Conservation (phyloP, 345 rosid genomes). For the Barbarea vulgaris region DNA sequence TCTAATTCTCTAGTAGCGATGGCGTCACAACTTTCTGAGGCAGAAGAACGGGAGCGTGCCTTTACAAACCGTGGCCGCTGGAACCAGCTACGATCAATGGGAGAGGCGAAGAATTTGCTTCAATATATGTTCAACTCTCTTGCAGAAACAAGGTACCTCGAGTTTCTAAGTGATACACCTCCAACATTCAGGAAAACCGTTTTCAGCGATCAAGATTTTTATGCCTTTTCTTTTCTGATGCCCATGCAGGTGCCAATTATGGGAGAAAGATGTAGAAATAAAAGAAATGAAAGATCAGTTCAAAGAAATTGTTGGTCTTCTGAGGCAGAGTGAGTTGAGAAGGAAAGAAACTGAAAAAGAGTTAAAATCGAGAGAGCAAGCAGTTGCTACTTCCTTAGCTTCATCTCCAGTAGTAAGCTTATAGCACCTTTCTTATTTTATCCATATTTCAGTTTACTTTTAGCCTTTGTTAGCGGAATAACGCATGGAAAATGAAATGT, state of each 20-base stretch:
- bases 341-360: slow-evolving; percentile 88
- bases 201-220: neutral
- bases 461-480: neutral
- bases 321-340: slow-evolving; percentile 74
- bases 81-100: slow-evolving; percentile 99
- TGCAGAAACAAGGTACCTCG: slow-evolving; percentile 72
- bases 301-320: slow-evolving; percentile 77
- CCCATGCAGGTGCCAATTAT: slow-evolving; percentile 71
- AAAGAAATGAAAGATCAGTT: slow-evolving; percentile 94
- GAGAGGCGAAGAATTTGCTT: slow-evolving; percentile 94
- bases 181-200: neutral
- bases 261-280: slow-evolving; percentile 93
- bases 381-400: slow-evolving; percentile 62
- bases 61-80: slow-evolving; percentile 93
- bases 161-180: neutral
- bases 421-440: neutral
- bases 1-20: slow-evolving; percentile 94
- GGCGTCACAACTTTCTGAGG: slow-evolving; percentile 99
- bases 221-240: slow-evolving; percentile 2
- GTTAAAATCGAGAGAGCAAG: slow-evolving; percentile 78
- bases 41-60: slow-evolving; percentile 93
- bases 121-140: slow-evolving; percentile 91
- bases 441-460: neutral
- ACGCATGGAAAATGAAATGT: neutral
- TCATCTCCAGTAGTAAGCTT: slow-evolving; percentile 61